A percentile compares a stretch with the other conserved stretches of the same genome.
Evolutionary conservation across 202 grass and related monocot species (phyloP).

Genomic region (Setaria italica): DNA sequence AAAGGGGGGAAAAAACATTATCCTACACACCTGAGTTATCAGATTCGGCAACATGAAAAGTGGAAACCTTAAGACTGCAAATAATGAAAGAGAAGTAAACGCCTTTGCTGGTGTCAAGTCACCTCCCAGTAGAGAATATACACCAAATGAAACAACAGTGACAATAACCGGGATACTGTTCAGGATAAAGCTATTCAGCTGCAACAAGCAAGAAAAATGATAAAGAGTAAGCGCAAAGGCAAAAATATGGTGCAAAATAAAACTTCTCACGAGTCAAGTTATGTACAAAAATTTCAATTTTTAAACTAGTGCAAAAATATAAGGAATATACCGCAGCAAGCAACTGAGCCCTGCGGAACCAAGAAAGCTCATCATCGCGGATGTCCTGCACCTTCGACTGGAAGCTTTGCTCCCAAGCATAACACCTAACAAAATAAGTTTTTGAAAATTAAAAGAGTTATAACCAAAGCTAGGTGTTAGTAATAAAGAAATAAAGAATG

Average conservation of each 20-base stretch:
- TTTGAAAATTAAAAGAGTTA: constrained; percentile 12
- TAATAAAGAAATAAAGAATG: constrained; percentile 20
- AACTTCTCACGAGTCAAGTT: constrained; percentile 31
- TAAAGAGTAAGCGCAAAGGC: not conserved
- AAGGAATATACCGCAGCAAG: constrained; percentile 74
- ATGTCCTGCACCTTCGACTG: constrained; percentile 93
- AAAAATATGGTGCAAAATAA: constrained; percentile 6
- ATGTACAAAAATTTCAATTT: constrained; percentile 22
- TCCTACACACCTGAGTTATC: constrained; percentile 87
- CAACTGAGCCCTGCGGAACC: constrained; percentile 95
- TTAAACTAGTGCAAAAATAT: constrained; percentile 11
- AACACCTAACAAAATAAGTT: constrained; percentile 69
- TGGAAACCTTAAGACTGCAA: constrained; percentile 95
- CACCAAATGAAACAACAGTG: constrained; percentile 88
- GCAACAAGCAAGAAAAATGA: constrained; percentile 53
- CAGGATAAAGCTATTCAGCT: constrained; percentile 97
- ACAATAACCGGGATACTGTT: constrained; percentile 96
- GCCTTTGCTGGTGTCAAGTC: constrained; percentile 97
- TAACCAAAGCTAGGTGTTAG: constrained; percentile 25
- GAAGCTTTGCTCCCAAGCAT: constrained; percentile 99
- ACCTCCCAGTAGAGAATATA: constrained; percentile 91
- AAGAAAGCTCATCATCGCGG: constrained; percentile 94
- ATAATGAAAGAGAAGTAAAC: constrained; percentile 97
- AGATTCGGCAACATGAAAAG: constrained; percentile 97
- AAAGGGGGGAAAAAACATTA: not conserved